Base-by-base conservation (phyloP, 2,329 filamentous ascomycete genomes). In the Monosporascus sp. region DNA sequence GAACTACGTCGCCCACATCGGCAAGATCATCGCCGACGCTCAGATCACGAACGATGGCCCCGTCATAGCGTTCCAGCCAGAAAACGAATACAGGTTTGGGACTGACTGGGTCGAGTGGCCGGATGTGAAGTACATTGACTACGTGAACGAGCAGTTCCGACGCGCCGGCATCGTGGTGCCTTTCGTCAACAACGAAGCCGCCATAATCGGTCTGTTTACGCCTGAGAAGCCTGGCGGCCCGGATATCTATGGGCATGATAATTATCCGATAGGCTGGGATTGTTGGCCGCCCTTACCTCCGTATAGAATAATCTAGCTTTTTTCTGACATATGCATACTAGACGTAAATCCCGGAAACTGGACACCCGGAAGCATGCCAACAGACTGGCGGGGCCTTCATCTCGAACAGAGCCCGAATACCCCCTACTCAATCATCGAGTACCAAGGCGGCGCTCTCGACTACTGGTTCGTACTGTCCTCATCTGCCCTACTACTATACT, bases 21-120 rank as follows among this genome's bases (percentile, higher is more conserved):
- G 80, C 25, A 76, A 76, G 14, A 82, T 85, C 8, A 86, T 95
- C 59, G 87, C 89, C 4, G 81, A 84, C 51, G 84, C 82, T 0
- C 89, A 94, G 62, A 92, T 95, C 62, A 93, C 88, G 1, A 89
- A 92, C 50, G 89, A 88, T 0, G 90, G 90, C 0, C 89, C 89
- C 0, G 78, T 95, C 7, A 89, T 95, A 55, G 72, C 93, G 1
- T 79, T 88, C 43, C 90, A 95, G 66, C 86, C 88, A 0, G 90
- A 95, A 67, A 95, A 94, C 57, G 90, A 94, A 67, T 92, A 93
- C 35, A 84, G 80, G 1, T 69, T 72, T 7, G 77, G 75, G 1
- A 70, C 72, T 9, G 71, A 69, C 7, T 74, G 72, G 2, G 72
- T 79, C 3, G 67, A 70, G 0, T 89, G 87, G 58, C 86, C 86